Conservation (phyloP, 164 flowering plant genomes). For the Kingdonia uniflora region DNA sequence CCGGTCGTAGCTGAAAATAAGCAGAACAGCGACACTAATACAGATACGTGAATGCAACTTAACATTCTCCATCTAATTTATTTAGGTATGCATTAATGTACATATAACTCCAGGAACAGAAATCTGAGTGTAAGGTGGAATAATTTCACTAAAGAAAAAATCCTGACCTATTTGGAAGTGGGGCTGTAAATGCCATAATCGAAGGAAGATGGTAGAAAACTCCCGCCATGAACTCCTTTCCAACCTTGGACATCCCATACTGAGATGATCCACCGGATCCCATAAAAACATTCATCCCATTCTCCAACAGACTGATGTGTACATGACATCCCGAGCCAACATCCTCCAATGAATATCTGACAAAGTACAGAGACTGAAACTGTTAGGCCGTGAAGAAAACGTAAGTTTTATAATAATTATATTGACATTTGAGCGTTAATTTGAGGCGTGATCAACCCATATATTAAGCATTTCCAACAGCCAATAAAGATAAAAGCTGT, state of each 20-base stretch:
- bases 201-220: slow-evolving; percentile 84
- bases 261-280: slow-evolving; percentile 39
- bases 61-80: too few relatives aligned
- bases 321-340: slow-evolving; percentile 96
- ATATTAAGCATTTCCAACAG: too few relatives aligned
- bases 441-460: too few relatives aligned
- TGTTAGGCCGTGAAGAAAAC: too few relatives aligned
- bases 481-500: too few relatives aligned
- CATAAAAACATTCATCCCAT: slow-evolving; percentile 81
- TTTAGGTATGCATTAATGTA: too few relatives aligned
- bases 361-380: too few relatives aligned
- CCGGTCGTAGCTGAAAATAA: slow-evolving; percentile 74
- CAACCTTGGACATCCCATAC: slow-evolving; percentile 71
- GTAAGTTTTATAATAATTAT: too few relatives aligned
- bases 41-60: background rate
- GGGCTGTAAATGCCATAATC: slow-evolving; percentile 81
- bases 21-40: background rate
- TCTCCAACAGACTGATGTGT: slow-evolving; percentile 73
- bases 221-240: slow-evolving; percentile 93
- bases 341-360: slow-evolving; percentile 60
- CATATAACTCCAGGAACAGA: background rate
- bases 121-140: background rate
- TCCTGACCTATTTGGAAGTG: slow-evolving; percentile 80
- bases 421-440: too few relatives aligned
- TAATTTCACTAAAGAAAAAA: background rate